Evolutionary conservation across 306 rosid species (phyloP).

Genomic region (Boehmeria nivea): DNA sequence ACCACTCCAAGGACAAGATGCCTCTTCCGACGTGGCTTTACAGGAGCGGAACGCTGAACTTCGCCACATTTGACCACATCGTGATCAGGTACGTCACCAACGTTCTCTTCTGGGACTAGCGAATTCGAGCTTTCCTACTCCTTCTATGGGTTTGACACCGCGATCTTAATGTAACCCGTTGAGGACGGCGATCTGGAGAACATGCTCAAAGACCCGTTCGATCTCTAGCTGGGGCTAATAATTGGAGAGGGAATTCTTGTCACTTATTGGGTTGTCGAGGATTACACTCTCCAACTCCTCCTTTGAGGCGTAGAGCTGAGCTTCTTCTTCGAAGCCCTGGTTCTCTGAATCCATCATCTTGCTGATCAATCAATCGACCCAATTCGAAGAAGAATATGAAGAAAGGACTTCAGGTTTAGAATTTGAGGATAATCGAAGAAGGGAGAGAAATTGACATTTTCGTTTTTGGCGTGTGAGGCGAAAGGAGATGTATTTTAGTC

Average conservation of each 20-base stretch:
- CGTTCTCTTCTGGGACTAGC: constrained; percentile 62
- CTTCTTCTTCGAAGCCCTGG: constrained; percentile 43
- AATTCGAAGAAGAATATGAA: background rate
- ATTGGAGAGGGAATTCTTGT: constrained; percentile 39
- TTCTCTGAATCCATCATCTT: constrained; percentile 89
- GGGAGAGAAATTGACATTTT: too few relatives aligned
- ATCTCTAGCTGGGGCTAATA: constrained; percentile 55
- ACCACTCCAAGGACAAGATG: too few relatives aligned
- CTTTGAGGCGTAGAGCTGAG: constrained; percentile 40
- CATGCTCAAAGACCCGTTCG: constrained; percentile 28
- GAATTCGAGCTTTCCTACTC: constrained; percentile 72
- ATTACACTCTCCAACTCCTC: constrained; percentile 55
- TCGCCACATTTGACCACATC: constrained; percentile 59
- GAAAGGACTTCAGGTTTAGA: background rate
- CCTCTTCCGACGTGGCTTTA: too few relatives aligned
- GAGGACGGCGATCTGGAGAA: constrained; percentile 42
- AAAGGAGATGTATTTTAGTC: too few relatives aligned
- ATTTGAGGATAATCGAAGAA: background rate
- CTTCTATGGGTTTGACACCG: constrained; percentile 78
- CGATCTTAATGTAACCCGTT: constrained; percentile 46
- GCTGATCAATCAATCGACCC: background rate
- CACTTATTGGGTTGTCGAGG: constrained; percentile 45
- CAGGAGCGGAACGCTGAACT: too few relatives aligned
- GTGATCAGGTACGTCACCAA: constrained; percentile 69
- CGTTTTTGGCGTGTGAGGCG: too few relatives aligned